Percentiles rank a stretch among this genome's conserved stretches.
phyloP scores from a whole-genome alignment of 108 stramenopile species.

The Cyclotella cryptica region DNA sequence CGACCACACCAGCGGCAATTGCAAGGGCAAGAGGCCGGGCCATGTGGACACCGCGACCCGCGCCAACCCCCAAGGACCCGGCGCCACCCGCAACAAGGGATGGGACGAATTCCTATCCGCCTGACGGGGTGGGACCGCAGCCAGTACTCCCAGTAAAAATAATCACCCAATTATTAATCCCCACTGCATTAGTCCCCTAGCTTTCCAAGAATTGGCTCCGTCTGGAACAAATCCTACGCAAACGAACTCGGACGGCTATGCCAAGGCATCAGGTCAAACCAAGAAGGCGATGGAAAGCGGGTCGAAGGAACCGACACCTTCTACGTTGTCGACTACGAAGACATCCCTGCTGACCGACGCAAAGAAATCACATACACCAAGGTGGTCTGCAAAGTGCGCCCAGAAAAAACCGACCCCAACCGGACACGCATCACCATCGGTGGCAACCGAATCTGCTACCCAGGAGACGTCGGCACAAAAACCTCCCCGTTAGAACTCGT shows the following conservation, averaged over 20 bases:
- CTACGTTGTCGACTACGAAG: constrained; percentile 2
- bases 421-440: constrained; percentile 41
- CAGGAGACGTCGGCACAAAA: background rate
- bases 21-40: no score
- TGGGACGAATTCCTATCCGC: no score
- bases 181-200: no score
- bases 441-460: constrained; percentile 33
- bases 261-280: constrained; percentile 13
- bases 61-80: no score
- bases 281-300: background rate
- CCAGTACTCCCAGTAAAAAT: no score
- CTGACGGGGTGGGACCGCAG: no score
- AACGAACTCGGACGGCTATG: constrained; percentile 29
- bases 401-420: constrained; percentile 34
- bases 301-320: constrained; percentile 24
- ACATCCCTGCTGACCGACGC: constrained; percentile 30
- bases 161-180: no score
- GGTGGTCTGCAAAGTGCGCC: constrained; percentile 31
- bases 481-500: constrained; percentile 26
- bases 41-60: no score
- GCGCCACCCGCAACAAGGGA: no score
- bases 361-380: constrained; percentile 36
- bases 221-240: constrained; percentile 22
- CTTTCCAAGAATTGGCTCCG: constrained; percentile 5
- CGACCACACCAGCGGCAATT: no score